Base-by-base conservation (phyloP, 2,329 filamentous ascomycete species). In the Ophiostoma montium region DNA sequence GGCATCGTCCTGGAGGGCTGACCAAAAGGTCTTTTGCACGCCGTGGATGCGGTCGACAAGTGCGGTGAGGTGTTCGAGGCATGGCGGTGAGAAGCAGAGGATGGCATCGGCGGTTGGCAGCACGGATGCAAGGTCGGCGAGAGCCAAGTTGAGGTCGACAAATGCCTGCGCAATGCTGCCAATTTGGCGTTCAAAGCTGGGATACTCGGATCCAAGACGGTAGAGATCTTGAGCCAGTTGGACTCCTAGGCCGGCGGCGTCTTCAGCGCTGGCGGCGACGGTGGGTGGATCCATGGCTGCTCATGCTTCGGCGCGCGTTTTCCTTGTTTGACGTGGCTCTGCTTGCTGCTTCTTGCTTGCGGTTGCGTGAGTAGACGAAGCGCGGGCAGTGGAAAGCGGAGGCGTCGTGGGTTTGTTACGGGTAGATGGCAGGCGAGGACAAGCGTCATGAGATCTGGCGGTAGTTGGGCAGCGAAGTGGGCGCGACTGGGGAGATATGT, bases 91-190 rank as follows among this genome's bases (percentile, higher is more conserved):
- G 18, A 48, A 30, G 21, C 10, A 12, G 1, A 41, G 21, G 1
- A 36, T 13, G n/a, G 13, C 16, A 5, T 33, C 23, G 3, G 19
- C 12, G 5, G 4, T 19, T 12, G 33, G 46, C 23, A 54, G 41
- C 18, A 47, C 53, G 2, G 41, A 23, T 3, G 49, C 47, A 12
- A 55, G 51, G 44, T 52, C 51, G 43, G 50, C 38, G 31, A 56
- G 38, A 3, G 50, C 38, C 12, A 53, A 31, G 47, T 56, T 56
- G 48, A 56, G 44, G 47, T 51, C 49, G 45, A 52, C 36, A 47
- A 56, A 56, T 5, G 51, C 51, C 45, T 54, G 54, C 1, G 51
- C 54, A 23, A 56, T 53, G 35, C 50, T 48, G 36, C 50, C 50
- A 21, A 56, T 54, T 43, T 54, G 53, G 15, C 46, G 32, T 33